Evolutionary conservation across 2,329 filamentous ascomycete genomes (phyloP), one percentile per base, ranked within the genome.

Genomic region (Colletotrichum brevisporum): DNA sequence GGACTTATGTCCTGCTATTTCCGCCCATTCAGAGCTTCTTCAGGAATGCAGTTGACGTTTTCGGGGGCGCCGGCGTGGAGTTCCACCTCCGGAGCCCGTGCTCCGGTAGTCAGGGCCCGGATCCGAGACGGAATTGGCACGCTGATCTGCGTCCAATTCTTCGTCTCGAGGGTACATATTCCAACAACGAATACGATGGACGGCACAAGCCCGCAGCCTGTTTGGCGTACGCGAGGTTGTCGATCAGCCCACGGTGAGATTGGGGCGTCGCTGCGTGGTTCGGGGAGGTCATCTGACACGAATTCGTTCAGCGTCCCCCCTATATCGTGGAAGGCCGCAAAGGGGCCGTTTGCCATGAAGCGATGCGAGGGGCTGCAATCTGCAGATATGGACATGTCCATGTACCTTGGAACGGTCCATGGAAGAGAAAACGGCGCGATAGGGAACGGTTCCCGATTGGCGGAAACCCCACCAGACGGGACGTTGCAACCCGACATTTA

Each of bases 61-160:
- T 43, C 21, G 41, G 53, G 45, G 3, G 31, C n/a, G 27, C 43
- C 31, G 43, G 16, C n/a, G 62, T 69, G 67, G 62, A 69, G 56
- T 69, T 69, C 55, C 67, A 21, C 56, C 18, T 24, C 39, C 43
- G 62, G 67, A 41, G 62, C 55, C 43, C 63, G 50, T 51, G 36
- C 50, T 60, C 18, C 56, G 39, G 26, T 50, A 12, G 36, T 24
- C 47, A 61, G 62, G 66, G 59, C 59, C 57, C 53, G 61, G 66
- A 31, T 54, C 64, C 61, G 66, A 51, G 43, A 45, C 54, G 54
- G 54, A 47, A 65, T 16, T 31, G 53, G 48, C 50, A 39, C 21
- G 60, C 54, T 65, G 41, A 36, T 65, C 53, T 31, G 18, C 48
- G 53, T 41, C 31, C 36, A 24, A 18, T 12, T 18, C 53, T 24